Base-by-base conservation (phyloP, 768 basidiomycete genomes). In the Agrocybe pediades region DNA sequence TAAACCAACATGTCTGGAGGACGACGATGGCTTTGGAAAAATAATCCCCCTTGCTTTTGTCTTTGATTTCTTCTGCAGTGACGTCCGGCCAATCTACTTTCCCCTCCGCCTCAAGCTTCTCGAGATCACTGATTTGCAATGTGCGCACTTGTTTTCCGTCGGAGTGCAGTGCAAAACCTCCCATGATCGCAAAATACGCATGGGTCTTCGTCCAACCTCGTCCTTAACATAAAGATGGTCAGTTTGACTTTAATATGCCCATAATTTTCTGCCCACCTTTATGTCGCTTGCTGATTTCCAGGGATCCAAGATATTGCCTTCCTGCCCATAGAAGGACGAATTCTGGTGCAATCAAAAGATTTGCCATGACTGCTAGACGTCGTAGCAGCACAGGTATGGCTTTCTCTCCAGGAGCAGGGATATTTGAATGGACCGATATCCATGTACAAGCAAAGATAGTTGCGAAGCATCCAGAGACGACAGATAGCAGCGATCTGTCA, bases 1-100 rank as follows among this genome's bases (percentile, higher is more conserved):
- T 48, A 54, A 76, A 77, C 72, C 73, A 76, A 0, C 55, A 33
- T 7, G 68, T 65, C 46, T 77, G 76, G 2, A 65, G 20, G 11
- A 72, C 26, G 9, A 70, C 67, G 5, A 74, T 20, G 0, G 54
- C 63, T 41, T 77, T 77, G 2, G 72, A 63, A 3, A 76, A 48
- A 1, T 48, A 50, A 45, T 74, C 67, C 2, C 67, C 70, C 58
- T 75, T 75, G 61, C 65, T 66, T 33, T 58, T 56, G 54, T 68
- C 65, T 43, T 49, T 49, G 13, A 66, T 61, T 25, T 65, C 61
- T 9, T 58, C 49, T 43, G 57, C 52, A 2, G 62, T 63, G n/a
- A 62, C 56, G 4, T 39, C 48, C 1, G 59, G 65, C 39, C 58
- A 53, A n/a, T 56, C 51, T 17, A 64, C 59, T 6, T 47, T 51